Conservation (phyloP, 257 asterid genomes). For the Nicotiana paniculata region DNA sequence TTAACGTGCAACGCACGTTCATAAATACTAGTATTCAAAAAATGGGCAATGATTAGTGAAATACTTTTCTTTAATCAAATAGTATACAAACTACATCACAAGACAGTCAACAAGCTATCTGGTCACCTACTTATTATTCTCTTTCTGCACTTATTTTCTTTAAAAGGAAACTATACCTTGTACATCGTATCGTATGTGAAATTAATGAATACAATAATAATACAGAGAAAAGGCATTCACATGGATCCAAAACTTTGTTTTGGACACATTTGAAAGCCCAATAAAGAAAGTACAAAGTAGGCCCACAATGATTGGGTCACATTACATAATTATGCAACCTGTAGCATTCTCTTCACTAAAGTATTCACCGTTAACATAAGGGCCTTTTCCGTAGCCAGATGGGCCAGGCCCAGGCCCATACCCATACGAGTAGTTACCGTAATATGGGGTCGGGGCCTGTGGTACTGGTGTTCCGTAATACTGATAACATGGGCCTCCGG, state of each 20-base stretch:
- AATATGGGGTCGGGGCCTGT: conserved; percentile 27
- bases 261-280: not conserved
- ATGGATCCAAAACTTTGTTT: not conserved
- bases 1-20: too few relatives aligned
- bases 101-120: not conserved
- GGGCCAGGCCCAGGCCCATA: conserved; percentile 12
- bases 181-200: not conserved
- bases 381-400: conserved; percentile 18
- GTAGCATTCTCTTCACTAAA: conserved; percentile 48
- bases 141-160: not conserved
- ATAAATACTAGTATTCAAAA: not conserved
- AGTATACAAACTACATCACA: not conserved
- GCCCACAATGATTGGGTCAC: not conserved
- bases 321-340: conserved; percentile 50
- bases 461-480: conserved; percentile 42
- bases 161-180: not conserved
- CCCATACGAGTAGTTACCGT: conserved; percentile 26
- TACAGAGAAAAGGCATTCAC: not conserved
- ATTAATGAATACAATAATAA: not conserved
- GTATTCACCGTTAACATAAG: conserved; percentile 34
- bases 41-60: not conserved
- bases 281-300: not conserved
- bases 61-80: not conserved
- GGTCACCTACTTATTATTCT: not conserved
- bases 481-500: conserved; percentile 39